These are phyloP conservation scores for Taxawa tesnikishii DNA, from an alignment of 2,329 filamentous ascomycete genomes.

Conservation along the genomic window DNA sequence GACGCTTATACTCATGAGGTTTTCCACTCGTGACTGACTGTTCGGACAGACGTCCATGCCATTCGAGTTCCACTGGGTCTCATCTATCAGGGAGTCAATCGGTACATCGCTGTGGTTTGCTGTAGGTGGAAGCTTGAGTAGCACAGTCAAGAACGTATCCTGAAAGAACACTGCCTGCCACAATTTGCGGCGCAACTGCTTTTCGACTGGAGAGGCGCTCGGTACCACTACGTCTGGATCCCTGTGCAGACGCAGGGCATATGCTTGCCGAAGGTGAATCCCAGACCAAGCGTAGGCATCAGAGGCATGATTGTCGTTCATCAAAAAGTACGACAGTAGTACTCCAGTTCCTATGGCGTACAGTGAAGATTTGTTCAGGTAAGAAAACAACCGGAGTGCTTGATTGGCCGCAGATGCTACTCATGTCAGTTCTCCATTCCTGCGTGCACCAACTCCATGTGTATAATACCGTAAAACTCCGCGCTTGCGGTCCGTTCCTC, in stretches of 20 bases:
- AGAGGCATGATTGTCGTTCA: slow-evolving; percentile 75
- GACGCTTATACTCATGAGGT: slow-evolving; percentile 39
- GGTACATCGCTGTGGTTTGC: slow-evolving; percentile 70
- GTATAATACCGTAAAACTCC: slow-evolving; percentile 63
- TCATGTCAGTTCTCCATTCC: too few relatives aligned
- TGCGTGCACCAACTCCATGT: too few relatives aligned
- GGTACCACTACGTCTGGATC: slow-evolving; percentile 63
- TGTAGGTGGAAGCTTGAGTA: slow-evolving; percentile 64
- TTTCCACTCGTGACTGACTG: slow-evolving; percentile 30
- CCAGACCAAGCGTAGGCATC: slow-evolving; percentile 76
- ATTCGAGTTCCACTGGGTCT: slow-evolving; percentile 37
- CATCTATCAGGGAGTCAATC: slow-evolving; percentile 60
- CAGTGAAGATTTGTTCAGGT: slow-evolving; percentile 62
- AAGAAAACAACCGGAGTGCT: slow-evolving; percentile 61
- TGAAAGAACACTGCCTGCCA: slow-evolving; percentile 75
- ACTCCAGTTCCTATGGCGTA: slow-evolving; percentile 71
- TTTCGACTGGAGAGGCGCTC: slow-evolving; percentile 55
- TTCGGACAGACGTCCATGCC: slow-evolving; percentile 52
- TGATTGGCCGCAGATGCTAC: slow-evolving; percentile 58
- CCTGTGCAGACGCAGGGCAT: slow-evolving; percentile 69
- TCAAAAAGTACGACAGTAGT: slow-evolving; percentile 69
- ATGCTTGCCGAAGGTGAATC: slow-evolving; percentile 63
- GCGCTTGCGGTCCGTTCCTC: slow-evolving; percentile 60
- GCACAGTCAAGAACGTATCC: slow-evolving; percentile 69
- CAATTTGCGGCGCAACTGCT: slow-evolving; percentile 65